A percentile compares a stretch with the other conserved stretches of the same genome.
These are phyloP conservation scores for Schizophyllum commune DNA, from an alignment of 1,284 basidiomycete species.

Conservation along the genomic window DNA sequence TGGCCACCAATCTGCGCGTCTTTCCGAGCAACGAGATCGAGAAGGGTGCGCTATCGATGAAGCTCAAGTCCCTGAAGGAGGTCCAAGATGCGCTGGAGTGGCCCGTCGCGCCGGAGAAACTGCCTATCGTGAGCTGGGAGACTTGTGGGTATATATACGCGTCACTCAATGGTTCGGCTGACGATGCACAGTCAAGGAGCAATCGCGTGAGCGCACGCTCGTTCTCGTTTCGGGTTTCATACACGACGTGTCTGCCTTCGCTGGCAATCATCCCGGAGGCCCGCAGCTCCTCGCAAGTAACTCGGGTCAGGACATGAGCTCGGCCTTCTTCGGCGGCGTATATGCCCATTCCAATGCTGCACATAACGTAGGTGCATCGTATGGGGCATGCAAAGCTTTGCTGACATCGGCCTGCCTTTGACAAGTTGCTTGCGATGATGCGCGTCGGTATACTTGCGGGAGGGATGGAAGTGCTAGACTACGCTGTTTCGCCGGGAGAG, in stretches of 20 bases:
- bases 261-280: conserved; percentile 81
- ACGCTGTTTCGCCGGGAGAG: too few species aligned
- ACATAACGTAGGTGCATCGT: conserved; percentile 61
- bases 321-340: conserved; percentile 78
- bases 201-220: conserved; percentile 56
- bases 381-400: conserved; percentile 79
- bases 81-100: conserved; percentile 62
- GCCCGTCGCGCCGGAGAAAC: conserved; percentile 55
- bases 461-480: conserved; percentile 37
- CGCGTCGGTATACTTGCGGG: conserved; percentile 73
- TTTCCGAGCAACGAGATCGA: conserved; percentile 86
- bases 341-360: conserved; percentile 84
- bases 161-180: background rate
- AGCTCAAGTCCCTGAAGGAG: conserved; percentile 66
- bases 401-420: conserved; percentile 62
- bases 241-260: conserved; percentile 74
- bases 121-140: conserved; percentile 81
- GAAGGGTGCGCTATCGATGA: conserved; percentile 79
- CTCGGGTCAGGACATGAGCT: conserved; percentile 76
- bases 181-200: conserved; percentile 47
- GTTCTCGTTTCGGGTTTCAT: conserved; percentile 81
- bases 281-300: conserved; percentile 50
- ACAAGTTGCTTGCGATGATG: conserved; percentile 72
- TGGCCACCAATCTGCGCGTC: conserved; percentile 71
- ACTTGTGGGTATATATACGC: conserved; percentile 42